Conservation (phyloP, 2,329 filamentous ascomycete species). For the Geoglossum cookeanum region DNA sequence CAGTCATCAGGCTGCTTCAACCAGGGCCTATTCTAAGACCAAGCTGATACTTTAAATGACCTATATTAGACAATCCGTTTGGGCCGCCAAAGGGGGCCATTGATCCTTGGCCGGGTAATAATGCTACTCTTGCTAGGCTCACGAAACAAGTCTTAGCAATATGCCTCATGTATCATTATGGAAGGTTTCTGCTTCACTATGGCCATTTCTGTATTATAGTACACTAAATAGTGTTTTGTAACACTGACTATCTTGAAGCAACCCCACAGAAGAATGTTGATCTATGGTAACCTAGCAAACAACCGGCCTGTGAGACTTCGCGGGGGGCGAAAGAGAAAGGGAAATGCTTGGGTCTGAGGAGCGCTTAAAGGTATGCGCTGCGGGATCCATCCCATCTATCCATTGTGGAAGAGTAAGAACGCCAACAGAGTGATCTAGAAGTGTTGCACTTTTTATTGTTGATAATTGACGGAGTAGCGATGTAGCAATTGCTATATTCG, state of each 20-base stretch:
- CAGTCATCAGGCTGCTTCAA: neutral
- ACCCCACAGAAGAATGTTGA: neutral
- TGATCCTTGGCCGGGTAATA: neutral
- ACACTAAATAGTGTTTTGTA: neutral
- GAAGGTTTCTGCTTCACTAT: neutral
- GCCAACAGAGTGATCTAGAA: neutral
- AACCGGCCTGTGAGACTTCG: neutral
- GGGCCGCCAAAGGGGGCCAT: neutral
- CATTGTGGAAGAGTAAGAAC: neutral
- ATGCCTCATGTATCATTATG: neutral
- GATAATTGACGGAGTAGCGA: neutral
- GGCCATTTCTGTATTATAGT: conserved; percentile 1
- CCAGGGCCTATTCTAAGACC: neutral
- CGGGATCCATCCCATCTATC: neutral
- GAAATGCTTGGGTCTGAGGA: neutral
- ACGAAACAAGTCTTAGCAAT: neutral
- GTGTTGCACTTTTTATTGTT: neutral
- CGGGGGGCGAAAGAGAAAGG: neutral
- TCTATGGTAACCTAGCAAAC: neutral
- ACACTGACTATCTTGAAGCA: neutral
- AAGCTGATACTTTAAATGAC: neutral
- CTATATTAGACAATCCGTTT: neutral
- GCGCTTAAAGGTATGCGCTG: neutral
- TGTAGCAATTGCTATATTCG: neutral
- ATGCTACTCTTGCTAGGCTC: neutral